A percentile compares a stretch with the other conserved stretches of the same genome.
phyloP scores from a whole-genome alignment of 2,329 filamentous ascomycete species.

The Pseudocercospora fuligena region DNA sequence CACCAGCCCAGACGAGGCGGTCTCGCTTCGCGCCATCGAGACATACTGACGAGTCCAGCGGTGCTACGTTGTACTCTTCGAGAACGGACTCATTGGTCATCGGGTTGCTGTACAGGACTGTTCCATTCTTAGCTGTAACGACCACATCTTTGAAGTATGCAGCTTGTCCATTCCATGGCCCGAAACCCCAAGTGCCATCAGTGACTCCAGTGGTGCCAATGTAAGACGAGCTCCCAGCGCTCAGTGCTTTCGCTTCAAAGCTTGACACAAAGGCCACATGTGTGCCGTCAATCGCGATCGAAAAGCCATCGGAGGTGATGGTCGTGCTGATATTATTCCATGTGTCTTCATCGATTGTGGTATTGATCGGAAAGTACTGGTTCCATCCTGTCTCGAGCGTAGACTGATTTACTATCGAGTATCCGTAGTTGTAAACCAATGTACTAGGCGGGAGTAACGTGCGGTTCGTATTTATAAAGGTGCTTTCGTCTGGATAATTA shows the following conservation, averaged over 20 bases:
- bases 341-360: slow-evolving; percentile 38
- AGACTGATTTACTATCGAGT: slow-evolving; percentile 45
- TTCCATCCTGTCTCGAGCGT: slow-evolving; percentile 38
- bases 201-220: not conserved
- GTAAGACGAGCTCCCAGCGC: not conserved
- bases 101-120: slow-evolving; percentile 41
- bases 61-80: slow-evolving; percentile 45
- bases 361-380: slow-evolving; percentile 36
- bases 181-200: slow-evolving; percentile 47
- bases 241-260: slow-evolving; percentile 27
- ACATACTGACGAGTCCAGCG: slow-evolving; percentile 45
- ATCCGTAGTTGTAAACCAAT: slow-evolving; percentile 43
- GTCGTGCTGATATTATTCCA: slow-evolving; percentile 49
- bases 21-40: slow-evolving; percentile 51
- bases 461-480: slow-evolving; percentile 43
- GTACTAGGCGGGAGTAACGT: slow-evolving; percentile 45
- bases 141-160: slow-evolving; percentile 45
- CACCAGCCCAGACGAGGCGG: slow-evolving; percentile 49
- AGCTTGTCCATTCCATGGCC: slow-evolving; percentile 48
- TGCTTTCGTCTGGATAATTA: slow-evolving; percentile 32
- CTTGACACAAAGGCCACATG: slow-evolving; percentile 32
- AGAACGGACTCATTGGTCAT: slow-evolving; percentile 38
- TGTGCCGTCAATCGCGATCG: slow-evolving; percentile 37
- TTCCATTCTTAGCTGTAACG: slow-evolving; percentile 39
- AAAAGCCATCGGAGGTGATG: slow-evolving; percentile 37